Base-by-base conservation (phyloP, 108 stramenopile species). In the Cyclostephanos tholiformis region DNA sequence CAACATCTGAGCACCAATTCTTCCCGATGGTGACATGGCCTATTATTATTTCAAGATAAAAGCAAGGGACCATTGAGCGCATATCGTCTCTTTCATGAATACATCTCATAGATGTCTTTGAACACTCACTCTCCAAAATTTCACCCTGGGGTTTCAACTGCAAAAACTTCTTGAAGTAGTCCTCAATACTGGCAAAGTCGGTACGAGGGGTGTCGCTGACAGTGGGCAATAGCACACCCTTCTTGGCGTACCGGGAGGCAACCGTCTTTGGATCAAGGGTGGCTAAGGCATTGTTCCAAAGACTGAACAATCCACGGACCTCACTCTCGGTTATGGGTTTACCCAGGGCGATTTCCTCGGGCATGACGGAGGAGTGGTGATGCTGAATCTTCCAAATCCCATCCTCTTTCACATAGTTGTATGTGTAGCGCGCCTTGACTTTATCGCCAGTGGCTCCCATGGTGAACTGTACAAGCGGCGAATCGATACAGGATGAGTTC, bases 271-370 rank as follows among this genome's bases (percentile, higher is more conserved):
- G 71, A 55, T 85, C 84, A n/a, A 61, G 32, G 10, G 87, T 87
- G 29, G 82, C 87, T 25, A 87, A 70, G 10, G 87, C 87, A 63
- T 87, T 82, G 58, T 87, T 87, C 87, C 87, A 87, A 6, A 87
- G 68, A 25, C 67, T 22, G 76, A 87, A 87, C 27, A 87, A 65
- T 17, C 69, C 60, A n/a, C 69, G 75, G 17, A 84, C 83, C 66
- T 86, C 80, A 5, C 66, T 62, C 53, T 84, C 76, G 20, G 76
- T 79, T 43, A 86, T 83, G 20, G 67, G 66, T 51, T 74, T 59
- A 36, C 41, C 67, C 29, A 69, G 74, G 13, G 49, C 63, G 65
- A 66, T 67, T 38, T 67, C 75, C 66, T 89, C 88, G 19, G 88
- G 88, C 88, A 89, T 86, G 4, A 80, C 72, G 48, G 82, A 83